Base-by-base conservation (phyloP, 2,329 filamentous ascomycete genomes). In the Hypoxylon rubiginosum region DNA sequence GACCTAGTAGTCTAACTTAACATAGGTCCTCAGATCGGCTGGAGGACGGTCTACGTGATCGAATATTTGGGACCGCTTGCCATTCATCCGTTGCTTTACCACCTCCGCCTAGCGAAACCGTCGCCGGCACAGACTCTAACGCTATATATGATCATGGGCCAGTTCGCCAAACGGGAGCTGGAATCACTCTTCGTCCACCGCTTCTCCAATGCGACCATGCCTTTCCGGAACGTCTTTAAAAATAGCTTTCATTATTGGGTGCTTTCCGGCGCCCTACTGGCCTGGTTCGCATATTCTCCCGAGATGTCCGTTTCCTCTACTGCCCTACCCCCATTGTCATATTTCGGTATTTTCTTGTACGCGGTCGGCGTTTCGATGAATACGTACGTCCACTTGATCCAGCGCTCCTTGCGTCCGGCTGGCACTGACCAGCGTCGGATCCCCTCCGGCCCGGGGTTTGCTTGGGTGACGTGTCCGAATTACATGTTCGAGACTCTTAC, bases 181-280 rank as follows among this genome's bases (percentile, higher is more conserved):
- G 91, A 93, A 77, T 92, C 91, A 0, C 73, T 92, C 58, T 92
- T 90, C 76, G 84, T 93, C 58, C 91, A 93, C 79, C 88, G 89
- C 69, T 93, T 93, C 82, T 91, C 89, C 69, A 83, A 86, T 17
- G 87, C 88, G 39, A 93, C 91, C 28, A 93, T 93, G 91, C 91
- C 91, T 1, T 81, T 83, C 11, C 77, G 79, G 72, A 91, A 92
- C 78, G 89, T 93, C 73, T 87, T 92, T 84, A 91, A 91, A 78
- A 93, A 93, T 81, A 88, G 85, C 60, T 85, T 82, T 10, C 89
- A 92, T 79, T 93, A 93, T 82, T 93, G 91, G 91, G 65, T 89
- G 2, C 80, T 92, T 21, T 85, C 86, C 2, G 91, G 91, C 21
- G 71, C 89, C 41, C 87, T 90, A 74, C 83, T 92, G 64, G 89